Percentiles rank a stretch among this genome's conserved stretches.
phyloP scores from a whole-genome alignment of 2,329 filamentous ascomycete species.

The Sporothrix humicola region DNA sequence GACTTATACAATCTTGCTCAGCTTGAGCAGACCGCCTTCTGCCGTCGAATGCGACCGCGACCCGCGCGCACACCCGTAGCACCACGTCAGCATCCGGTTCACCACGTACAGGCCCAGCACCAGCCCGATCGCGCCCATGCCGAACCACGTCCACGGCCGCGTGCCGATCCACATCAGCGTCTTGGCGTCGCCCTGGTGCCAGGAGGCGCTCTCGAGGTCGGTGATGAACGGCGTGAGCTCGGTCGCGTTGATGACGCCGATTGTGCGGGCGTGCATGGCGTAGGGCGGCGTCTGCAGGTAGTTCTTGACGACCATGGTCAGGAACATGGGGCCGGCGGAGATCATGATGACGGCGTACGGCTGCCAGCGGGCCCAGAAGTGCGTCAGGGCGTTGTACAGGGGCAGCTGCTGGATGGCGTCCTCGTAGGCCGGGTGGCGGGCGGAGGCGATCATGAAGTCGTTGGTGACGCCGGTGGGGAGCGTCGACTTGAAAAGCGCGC shows the following conservation, averaged over 20 bases:
- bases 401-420: slow-evolving; percentile 71
- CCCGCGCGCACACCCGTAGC: slow-evolving; percentile 28
- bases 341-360: slow-evolving; percentile 81
- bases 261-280: slow-evolving; percentile 39
- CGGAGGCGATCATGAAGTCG: slow-evolving; percentile 76
- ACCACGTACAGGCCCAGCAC: slow-evolving; percentile 38
- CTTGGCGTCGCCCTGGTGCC: slow-evolving; percentile 55
- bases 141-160: slow-evolving; percentile 45
- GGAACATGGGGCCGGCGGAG: slow-evolving; percentile 75
- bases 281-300: slow-evolving; percentile 50
- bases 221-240: slow-evolving; percentile 43
- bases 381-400: slow-evolving; percentile 60
- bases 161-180: slow-evolving; percentile 56
- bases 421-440: slow-evolving; percentile 76
- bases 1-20: slow-evolving; percentile 16
- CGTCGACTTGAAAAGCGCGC: slow-evolving; percentile 50
- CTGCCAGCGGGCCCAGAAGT: slow-evolving; percentile 67
- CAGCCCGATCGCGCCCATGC: slow-evolving; percentile 42
- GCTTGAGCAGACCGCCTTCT: neutral
- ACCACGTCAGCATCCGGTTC: slow-evolving; percentile 34
- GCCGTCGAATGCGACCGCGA: slow-evolving; percentile 17
- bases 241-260: slow-evolving; percentile 44
- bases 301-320: slow-evolving; percentile 63
- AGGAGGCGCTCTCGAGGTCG: slow-evolving; percentile 47
- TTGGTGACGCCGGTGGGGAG: slow-evolving; percentile 80